Conservation (phyloP, 306 rosid species). For the Cucumis hystrix region DNA sequence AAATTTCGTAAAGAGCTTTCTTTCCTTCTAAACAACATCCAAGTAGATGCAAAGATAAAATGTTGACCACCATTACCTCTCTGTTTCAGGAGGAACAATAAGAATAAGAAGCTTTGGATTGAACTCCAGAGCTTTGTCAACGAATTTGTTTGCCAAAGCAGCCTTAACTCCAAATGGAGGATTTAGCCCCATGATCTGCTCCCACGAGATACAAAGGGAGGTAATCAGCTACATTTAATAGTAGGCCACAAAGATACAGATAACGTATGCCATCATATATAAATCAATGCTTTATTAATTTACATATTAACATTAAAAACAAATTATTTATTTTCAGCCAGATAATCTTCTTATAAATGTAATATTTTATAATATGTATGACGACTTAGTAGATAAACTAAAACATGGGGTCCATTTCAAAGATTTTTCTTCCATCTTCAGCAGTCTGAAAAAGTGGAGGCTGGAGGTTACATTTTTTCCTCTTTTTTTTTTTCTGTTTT, state of each 20-base stretch:
- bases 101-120: constrained; percentile 72
- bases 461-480: no score
- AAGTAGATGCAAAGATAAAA: neutral
- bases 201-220: neutral
- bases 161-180: constrained; percentile 88
- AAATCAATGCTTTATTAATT: neutral
- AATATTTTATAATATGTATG: neutral
- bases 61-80: constrained; percentile 30
- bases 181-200: constrained; percentile 86
- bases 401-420: no score
- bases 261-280: neutral
- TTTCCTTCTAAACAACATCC: neutral
- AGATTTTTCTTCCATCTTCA: no score
- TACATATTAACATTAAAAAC: neutral
- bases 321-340: neutral
- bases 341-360: neutral
- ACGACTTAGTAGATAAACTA: no score
- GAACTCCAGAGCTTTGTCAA: constrained; percentile 76
- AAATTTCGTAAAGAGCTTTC: neutral
- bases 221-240: neutral
- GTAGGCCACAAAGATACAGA: neutral
- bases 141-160: constrained; percentile 58
- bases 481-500: no score
- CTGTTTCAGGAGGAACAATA: constrained; percentile 62
- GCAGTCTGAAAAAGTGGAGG: no score